A percentile compares a stretch with the other conserved stretches of the same genome.
Conservation (phyloP, 2,329 filamentous ascomycete genomes). For the Fusarium vanettenii region DNA sequence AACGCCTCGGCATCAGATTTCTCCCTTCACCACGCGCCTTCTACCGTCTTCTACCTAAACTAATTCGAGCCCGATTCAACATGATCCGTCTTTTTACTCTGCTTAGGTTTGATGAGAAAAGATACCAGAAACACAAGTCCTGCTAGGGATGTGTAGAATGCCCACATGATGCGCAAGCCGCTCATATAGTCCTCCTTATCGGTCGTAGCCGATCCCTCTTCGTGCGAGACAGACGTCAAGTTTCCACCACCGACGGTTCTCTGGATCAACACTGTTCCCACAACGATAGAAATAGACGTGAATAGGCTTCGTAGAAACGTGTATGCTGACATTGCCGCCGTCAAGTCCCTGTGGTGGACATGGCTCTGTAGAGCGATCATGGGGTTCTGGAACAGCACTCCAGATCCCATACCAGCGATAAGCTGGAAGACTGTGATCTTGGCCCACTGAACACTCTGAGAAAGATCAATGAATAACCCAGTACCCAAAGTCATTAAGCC, state of each 20-base stretch:
- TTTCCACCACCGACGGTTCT: slow-evolving; percentile 26
- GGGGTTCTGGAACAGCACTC: slow-evolving; percentile 75
- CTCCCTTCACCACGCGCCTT: neutral
- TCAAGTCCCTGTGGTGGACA: slow-evolving; percentile 71
- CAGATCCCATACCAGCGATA: slow-evolving; percentile 71
- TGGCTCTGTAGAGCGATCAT: slow-evolving; percentile 76
- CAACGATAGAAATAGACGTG: slow-evolving; percentile 74
- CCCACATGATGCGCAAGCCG: slow-evolving; percentile 33
- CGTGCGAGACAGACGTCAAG: slow-evolving; percentile 21
- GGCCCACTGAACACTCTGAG: slow-evolving; percentile 60
- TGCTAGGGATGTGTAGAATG: slow-evolving; percentile 31
- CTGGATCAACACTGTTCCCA: slow-evolving; percentile 81
- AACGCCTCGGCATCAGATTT: neutral
- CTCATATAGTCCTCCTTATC: slow-evolving; percentile 29
- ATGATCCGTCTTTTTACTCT: neutral
- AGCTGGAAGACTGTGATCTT: slow-evolving; percentile 71
- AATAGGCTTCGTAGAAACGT: slow-evolving; percentile 75
- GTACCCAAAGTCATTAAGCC: slow-evolving; percentile 71
- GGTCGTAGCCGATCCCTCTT: slow-evolving; percentile 1
- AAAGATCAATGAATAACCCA: slow-evolving; percentile 72
- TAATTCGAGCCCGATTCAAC: neutral
- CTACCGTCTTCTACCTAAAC: neutral
- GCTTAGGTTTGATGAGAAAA: slow-evolving; percentile 29
- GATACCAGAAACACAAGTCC: slow-evolving; percentile 23
- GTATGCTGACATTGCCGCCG: slow-evolving; percentile 73